phyloP scores from a whole-genome alignment of 331 rosid species.

The Malus hybrid region DNA sequence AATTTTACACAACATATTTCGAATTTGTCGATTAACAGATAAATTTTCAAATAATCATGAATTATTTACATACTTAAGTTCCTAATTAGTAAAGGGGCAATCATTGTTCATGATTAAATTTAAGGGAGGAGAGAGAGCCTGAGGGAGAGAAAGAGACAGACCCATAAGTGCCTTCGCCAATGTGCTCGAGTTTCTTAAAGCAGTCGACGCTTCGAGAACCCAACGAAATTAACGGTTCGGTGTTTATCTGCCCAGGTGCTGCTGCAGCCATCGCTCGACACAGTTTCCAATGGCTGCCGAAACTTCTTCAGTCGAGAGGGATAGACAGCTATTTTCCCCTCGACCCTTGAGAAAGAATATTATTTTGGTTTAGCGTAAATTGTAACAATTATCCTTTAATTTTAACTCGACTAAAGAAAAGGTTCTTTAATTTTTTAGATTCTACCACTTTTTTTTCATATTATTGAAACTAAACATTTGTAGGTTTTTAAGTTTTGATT shows the following conservation, averaged over 20 bases:
- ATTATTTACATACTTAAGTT: not conserved
- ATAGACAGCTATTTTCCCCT: not conserved
- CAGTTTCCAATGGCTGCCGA: not conserved
- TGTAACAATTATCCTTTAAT: too few species aligned
- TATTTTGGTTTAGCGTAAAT: too few species aligned
- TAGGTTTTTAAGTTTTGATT: too few species aligned
- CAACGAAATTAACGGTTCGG: conserved; percentile 37
- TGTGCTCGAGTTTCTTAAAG: conserved; percentile 72
- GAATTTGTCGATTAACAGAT: not conserved
- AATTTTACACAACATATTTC: not conserved
- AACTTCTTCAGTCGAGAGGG: not conserved
- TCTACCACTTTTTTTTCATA: too few species aligned
- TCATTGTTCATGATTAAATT: too few species aligned
- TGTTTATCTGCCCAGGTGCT: conserved; percentile 53
- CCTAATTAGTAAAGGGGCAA: not conserved
- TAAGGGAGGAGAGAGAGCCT: not conserved
- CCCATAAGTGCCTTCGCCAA: conserved; percentile 88
- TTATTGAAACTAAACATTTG: too few species aligned
- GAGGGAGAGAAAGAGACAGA: conserved; percentile 2
- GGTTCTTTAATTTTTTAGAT: too few species aligned
- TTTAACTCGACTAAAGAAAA: too few species aligned
- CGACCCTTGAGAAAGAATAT: too few species aligned
- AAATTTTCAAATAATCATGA: not conserved
- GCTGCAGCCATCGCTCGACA: conserved; percentile 34
- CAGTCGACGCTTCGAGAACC: conserved; percentile 74